Evolutionary conservation across 2,329 filamentous ascomycete species (phyloP).

Genomic region (Colletotrichum agaves): DNA sequence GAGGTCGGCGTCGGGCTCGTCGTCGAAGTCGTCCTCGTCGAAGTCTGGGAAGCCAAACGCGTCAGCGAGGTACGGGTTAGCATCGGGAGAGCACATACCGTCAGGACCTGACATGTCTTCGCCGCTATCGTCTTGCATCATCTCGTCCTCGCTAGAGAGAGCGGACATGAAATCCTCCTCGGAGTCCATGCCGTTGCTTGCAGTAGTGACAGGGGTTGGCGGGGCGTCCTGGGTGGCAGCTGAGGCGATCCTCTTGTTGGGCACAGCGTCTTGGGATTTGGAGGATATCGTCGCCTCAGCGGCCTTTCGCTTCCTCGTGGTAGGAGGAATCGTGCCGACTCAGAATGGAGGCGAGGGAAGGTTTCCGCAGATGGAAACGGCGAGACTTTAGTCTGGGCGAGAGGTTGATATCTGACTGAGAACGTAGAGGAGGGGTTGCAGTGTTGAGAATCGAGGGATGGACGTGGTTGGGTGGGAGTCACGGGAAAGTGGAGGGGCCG

Average conservation of each 20-base stretch:
- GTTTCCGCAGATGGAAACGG: constrained; percentile 31
- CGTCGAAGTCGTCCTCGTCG: constrained; percentile 66
- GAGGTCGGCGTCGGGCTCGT: constrained; percentile 66
- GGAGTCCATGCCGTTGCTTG: constrained; percentile 82
- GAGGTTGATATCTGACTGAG: background rate
- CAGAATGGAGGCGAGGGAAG: constrained; percentile 23
- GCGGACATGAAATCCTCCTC: constrained; percentile 94
- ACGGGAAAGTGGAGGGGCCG: constrained; percentile 7
- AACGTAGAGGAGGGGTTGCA: background rate
- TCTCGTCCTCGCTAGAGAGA: constrained; percentile 80
- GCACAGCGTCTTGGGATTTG: constrained; percentile 52
- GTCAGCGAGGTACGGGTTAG: constrained; percentile 19
- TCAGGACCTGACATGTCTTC: constrained; percentile 70
- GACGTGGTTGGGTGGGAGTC: constrained; percentile 4
- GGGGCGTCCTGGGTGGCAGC: constrained; percentile 56
- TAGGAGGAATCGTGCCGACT: constrained; percentile 68
- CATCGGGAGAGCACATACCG: constrained; percentile 49
- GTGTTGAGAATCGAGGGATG: background rate
- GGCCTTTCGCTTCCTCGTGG: constrained; percentile 70
- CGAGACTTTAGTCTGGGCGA: background rate
- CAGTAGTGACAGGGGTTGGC: constrained; percentile 66
- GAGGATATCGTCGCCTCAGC: constrained; percentile 71
- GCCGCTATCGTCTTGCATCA: constrained; percentile 81
- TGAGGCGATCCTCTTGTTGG: constrained; percentile 68
- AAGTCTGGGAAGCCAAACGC: constrained; percentile 58